Evolutionary conservation across 2,329 filamentous ascomycete species (phyloP), one percentile per base, ranked within the genome.

Genomic region (Hortaea sp.): DNA sequence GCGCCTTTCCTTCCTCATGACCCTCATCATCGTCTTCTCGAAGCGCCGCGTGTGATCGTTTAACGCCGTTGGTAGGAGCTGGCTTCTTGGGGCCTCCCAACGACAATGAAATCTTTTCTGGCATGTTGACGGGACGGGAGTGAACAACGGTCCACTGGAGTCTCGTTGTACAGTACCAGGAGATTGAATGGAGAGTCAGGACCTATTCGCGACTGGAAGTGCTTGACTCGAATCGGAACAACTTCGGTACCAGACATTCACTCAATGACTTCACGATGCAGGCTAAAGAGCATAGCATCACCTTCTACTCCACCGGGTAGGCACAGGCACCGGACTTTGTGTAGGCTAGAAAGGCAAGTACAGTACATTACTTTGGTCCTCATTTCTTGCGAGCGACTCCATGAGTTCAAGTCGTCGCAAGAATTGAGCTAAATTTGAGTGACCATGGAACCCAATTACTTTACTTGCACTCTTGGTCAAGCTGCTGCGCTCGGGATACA

Each of bases 391-490:
- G 32, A 9, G 9, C 9, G 32, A 4, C 32, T 10, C 32, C 32
- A 10, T 9, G 32, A 10, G 9, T 2, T 35, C n/a, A 3, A 9
- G 10, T 39, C 37, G 37, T 39, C 2, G 13, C 37, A 27, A 40
- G 10, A 40, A 12, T 11, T 4, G 29, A 32, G 20, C 12, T 20
- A 11, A 28, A 5, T 32, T 35, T 10, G 32, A 7, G 13, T 13
- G 37, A 28, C 10, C 32, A 53, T 50, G 48, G 48, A 57, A 7
- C 45, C 55, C 7, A 79, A 74, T 48, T 80, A 81, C 59, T 82
- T 82, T 55, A 73, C 73, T 3, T 82, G 78, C 58, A 81, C 77
- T 0, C 67, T 82, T 2, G 78, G 76, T 1, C 70, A 81, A 57
- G 76, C 77, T 7, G 63, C 66, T 1, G 49, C 51, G 1, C 52